Base-by-base conservation (phyloP, 2,329 filamentous ascomycete species). In the Colletotrichum sp. region DNA sequence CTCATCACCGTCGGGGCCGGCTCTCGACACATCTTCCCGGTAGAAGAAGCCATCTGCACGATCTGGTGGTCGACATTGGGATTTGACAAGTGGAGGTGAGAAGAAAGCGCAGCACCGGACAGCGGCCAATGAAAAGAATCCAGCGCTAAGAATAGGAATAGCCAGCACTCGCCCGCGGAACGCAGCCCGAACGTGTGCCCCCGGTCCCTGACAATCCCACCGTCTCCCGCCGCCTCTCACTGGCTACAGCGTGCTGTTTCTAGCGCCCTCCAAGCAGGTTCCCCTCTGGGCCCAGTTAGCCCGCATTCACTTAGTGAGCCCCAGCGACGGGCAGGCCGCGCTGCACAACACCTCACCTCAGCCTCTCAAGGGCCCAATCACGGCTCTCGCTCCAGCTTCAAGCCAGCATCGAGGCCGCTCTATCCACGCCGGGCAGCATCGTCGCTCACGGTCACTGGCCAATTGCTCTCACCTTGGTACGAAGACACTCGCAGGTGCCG, bases 121-220 rank as follows among this genome's bases (percentile, higher is more conserved):
- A 43, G 60, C 38, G 75, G 58, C 80, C 80, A 82, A 82, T 81
- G 72, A 80, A 28, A 67, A n/a, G 65, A 26, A 34, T 36, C 43
- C 38, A 77, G 71, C 79, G 72, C 81, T 81, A 82, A 82, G 78
- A 80, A 82, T 82, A 82, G 78, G 74, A 60, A 48, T 48, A 32
- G 38, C 28, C 43, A 52, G 43, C 43, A 52, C 43, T 52, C 43
- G 43, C 26, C 57, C 70, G 70, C 73, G 73, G 73, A 75, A 75
- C 73, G 34, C 36, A 52, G 70, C 57, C 69, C 73, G 73, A 67
- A 75, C 69, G 61, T 36, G 60, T 67, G 38, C 43, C 73, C 73
- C 74, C 38, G 74, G 74, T 71, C 58, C 67, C 67, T 74, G 57
- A 26, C 43, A 28, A 60, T 15, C 52, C 4, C 21, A 43, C 63